Evolutionary conservation across 805 yeast genomes (phyloP), one percentile per base, ranked within the genome.

Genomic region (Wickerhamiella qilinensis): DNA sequence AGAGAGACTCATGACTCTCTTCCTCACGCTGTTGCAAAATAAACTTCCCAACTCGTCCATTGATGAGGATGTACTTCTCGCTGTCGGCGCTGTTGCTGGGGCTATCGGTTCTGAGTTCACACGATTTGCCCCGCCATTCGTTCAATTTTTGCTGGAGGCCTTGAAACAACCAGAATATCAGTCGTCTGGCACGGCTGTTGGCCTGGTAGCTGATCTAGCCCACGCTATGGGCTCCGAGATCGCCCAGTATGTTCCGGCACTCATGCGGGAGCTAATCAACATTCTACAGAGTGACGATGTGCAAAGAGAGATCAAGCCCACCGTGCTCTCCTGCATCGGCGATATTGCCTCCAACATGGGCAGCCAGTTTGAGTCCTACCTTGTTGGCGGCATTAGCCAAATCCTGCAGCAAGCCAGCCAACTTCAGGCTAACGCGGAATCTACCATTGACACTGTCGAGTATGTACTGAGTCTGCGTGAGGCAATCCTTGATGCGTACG

Each of bases 61-160:
- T 39, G 98, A 91, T 58, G 98, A 91, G 60, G 98, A 91, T 57
- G 75, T 91, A 7, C 82, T 85, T 57, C 82, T 84, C 54, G 93
- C 94, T 14, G 74, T 91, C 46, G 79, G 94, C 27, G 82, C 97
- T 0, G 70, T 91, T 43, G 91, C 97, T 2, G 69, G 80, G 31
- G 79, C 94, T 2, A 62, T 82, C 47, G 93, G 79, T 40, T 68
- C 63, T 31, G 65, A 67, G 18, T 91, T 91, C 55, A 67, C 67
- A 49, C 73, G 72, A 50, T 91, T 83, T 57, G 74, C 86, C 75
- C 75, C 72, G 40, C 69, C 80, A 5, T 84, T 91, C 56, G 65
- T 83, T 43, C 96, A 97, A 40, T 86, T 68, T 56, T 67, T 91
- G 56, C 73, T 75, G 15, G 68, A 69, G 44, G 94, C 94, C 0